Evolutionary conservation across 176 grass and related monocot genomes (phyloP), one percentile per base, ranked within the genome.

Genomic region (Alopecurus myosuroides): DNA sequence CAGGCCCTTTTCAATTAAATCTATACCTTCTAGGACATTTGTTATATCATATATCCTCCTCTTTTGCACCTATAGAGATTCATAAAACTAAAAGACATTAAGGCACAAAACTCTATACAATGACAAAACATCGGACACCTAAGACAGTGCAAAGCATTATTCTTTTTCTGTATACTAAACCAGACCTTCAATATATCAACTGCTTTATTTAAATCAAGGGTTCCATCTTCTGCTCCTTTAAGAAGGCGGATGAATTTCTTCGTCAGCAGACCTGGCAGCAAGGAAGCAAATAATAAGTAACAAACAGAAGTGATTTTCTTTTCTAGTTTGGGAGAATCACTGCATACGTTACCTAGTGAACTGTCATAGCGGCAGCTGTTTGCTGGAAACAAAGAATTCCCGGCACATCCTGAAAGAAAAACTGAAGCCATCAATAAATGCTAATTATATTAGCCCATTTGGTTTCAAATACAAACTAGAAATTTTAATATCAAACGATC

Each of bases 1-100:
- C 77, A 88, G 77, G 7, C 78, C 88, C 64, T 98, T 98, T 88
- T 98, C 92, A 71, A 98, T 98, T 81, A 98, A 86, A 73, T 94
- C 89, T 82, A 98, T 91, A 77, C 95, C 95, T 91, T 98, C 95
- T 31, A 98, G 75, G 89, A 98, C 95, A 98, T 98, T 98, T 52
- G 95, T 98, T 88, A 98, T 98, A 71, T 98, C 95, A 93, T 98
- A 98, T 69, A 98, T 95, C 87, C 95, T 94, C 85, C 95, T 89
- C 79, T 98, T 98, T 83, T 98, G 92, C 50, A 98, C 95, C 95
- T 98, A 81, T 22, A 87, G 33, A 86, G 78, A 85, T 84, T 42
- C 57, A 85, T 20, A 64, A 88, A 91, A 78, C 33, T 63, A 77
- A 11, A 69, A 49, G 77, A 78, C 3, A 41, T 77, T 55, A 77